Evolutionary conservation across 2,329 filamentous ascomycete genomes (phyloP).

Genomic region (Diaporthe ilicicola): DNA sequence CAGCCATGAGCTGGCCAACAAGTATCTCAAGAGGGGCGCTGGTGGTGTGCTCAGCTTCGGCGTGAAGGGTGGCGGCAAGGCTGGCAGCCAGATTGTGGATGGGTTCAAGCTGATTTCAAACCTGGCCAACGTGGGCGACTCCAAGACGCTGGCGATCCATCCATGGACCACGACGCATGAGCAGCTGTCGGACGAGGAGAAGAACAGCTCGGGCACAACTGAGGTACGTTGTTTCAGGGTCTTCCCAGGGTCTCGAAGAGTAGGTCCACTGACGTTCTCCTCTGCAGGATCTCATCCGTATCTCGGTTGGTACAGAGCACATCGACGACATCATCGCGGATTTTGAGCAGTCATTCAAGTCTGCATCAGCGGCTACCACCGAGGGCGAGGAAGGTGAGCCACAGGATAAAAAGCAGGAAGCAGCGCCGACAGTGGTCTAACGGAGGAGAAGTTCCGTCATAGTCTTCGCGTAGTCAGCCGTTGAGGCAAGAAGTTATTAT

Average conservation of each 20-base stretch:
- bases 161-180: slow-evolving; percentile 96
- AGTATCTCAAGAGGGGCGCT: slow-evolving; percentile 84
- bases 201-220: slow-evolving; percentile 80
- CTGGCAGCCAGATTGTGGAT: slow-evolving; percentile 89
- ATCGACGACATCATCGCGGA: slow-evolving; percentile 97
- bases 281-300: slow-evolving; percentile 81
- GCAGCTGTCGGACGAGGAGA: slow-evolving; percentile 87
- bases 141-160: slow-evolving; percentile 94
- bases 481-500: background rate
- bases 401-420: slow-evolving; percentile 49
- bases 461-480: background rate
- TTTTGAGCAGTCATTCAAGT: slow-evolving; percentile 88
- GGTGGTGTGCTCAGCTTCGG: slow-evolving; percentile 94
- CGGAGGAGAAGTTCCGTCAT: background rate
- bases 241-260: background rate
- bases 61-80: slow-evolving; percentile 85
- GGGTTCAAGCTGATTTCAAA: slow-evolving; percentile 95
- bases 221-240: slow-evolving; percentile 56
- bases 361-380: slow-evolving; percentile 57
- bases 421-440: slow-evolving; percentile 47
- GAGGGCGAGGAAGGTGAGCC: slow-evolving; percentile 41
- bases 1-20: slow-evolving; percentile 82
- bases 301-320: slow-evolving; percentile 94
- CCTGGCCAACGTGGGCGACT: slow-evolving; percentile 94
- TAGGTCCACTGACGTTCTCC: slow-evolving; percentile 27